Conservation (phyloP, 2,329 filamentous ascomycete genomes). For the Dryadomyces quercivorus region DNA sequence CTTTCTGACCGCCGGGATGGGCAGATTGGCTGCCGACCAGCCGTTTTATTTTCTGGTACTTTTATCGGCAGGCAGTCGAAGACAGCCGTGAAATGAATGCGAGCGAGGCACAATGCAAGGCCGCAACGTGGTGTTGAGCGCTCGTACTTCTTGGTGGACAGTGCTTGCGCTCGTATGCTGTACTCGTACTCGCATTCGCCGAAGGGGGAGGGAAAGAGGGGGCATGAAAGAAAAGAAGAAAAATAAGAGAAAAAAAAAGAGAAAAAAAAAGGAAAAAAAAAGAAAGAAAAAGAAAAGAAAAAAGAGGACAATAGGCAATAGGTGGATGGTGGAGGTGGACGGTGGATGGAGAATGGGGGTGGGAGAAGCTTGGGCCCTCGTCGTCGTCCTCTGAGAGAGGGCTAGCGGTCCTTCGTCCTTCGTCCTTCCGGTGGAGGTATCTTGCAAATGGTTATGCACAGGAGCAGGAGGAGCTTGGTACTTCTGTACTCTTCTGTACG, state of each 20-base stretch:
- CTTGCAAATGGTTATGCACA: not conserved
- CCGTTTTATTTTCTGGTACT: slow-evolving; percentile 1
- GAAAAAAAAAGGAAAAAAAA: not conserved
- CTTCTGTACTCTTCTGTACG: no score
- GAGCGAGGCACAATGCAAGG: not conserved
- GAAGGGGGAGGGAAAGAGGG: no score
- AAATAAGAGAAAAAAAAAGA: not conserved
- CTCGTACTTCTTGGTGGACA: no score
- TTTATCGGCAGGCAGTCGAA: not conserved
- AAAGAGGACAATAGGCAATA: not conserved
- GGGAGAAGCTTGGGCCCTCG: not conserved
- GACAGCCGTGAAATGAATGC: not conserved
- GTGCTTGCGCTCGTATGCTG: no score
- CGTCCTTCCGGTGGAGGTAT: not conserved
- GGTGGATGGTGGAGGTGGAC: not conserved
- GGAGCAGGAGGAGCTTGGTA: not conserved
- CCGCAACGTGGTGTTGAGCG: no score
- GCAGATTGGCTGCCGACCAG: not conserved
- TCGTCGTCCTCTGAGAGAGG: no score
- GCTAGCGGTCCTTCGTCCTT: not conserved
- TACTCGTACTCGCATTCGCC: no score
- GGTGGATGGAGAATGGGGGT: no score
- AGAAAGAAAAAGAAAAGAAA: not conserved
- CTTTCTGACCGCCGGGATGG: not conserved
- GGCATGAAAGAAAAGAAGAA: not conserved